These are phyloP conservation scores for Aspergillus tubingensis DNA, from an alignment of 2,329 filamentous ascomycete species.

Conservation along the genomic window DNA sequence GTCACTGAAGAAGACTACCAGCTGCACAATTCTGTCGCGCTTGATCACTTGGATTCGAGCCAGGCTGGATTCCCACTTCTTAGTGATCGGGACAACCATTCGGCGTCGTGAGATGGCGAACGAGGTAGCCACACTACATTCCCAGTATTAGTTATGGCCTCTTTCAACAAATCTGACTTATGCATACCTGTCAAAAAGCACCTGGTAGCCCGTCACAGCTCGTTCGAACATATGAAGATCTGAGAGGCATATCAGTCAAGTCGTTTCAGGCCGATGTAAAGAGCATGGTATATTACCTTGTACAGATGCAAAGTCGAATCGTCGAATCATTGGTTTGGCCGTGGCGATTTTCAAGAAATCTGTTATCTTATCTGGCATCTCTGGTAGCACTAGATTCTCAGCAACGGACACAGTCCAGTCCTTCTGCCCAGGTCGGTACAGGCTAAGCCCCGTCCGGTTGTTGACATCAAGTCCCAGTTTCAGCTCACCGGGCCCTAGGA, in stretches of 20 bases:
- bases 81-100: conserved; percentile 91
- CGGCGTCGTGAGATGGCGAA: conserved; percentile 81
- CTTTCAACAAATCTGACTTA: not conserved
- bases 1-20: conserved; percentile 84
- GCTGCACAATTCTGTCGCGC: conserved; percentile 72
- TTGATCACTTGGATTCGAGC: conserved; percentile 79
- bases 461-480: conserved; percentile 66
- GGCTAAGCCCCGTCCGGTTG: conserved; percentile 62
- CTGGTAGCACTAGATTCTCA: conserved; percentile 64
- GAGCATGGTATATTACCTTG: conserved; percentile 29
- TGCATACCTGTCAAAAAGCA: conserved; percentile 67
- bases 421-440: conserved; percentile 71
- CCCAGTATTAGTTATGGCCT: not conserved
- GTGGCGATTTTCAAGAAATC: conserved; percentile 63
- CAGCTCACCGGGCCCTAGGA: conserved; percentile 66
- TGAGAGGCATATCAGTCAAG: conserved; percentile 26
- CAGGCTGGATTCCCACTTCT: conserved; percentile 85
- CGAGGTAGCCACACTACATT: conserved; percentile 60
- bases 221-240: conserved; percentile 78
- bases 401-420: conserved; percentile 77
- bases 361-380: conserved; percentile 63
- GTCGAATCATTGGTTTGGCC: conserved; percentile 67
- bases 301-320: conserved; percentile 67
- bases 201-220: conserved; percentile 76
- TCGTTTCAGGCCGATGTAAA: not conserved